A percentile compares a stretch with the other conserved stretches of the same genome.
Evolutionary conservation across 345 rosid species (phyloP).

Genomic region (Triadica sebifera): DNA sequence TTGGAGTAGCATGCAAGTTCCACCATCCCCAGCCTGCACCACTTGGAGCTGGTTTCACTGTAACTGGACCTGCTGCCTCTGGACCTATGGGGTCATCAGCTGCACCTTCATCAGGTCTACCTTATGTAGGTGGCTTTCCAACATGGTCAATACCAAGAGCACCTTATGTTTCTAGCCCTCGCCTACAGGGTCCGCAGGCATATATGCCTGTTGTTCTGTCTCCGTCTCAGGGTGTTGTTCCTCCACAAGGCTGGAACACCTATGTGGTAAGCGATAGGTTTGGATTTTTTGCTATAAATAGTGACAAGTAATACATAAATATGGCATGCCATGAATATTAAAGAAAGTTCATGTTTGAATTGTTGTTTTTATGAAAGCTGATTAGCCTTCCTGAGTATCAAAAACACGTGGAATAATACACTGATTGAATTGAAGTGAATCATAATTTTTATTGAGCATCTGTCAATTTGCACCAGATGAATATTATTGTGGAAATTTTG

Average conservation of each 20-base stretch:
- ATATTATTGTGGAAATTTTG: background rate
- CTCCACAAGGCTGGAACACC: conserved; percentile 65
- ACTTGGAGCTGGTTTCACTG: conserved; percentile 31
- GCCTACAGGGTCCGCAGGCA: conserved; percentile 46
- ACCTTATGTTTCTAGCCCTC: conserved; percentile 47
- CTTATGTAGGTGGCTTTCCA: conserved; percentile 54
- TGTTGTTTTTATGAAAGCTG: background rate
- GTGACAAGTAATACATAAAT: background rate
- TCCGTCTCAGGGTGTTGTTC: conserved; percentile 53
- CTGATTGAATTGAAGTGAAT: background rate
- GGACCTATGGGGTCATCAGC: conserved; percentile 40
- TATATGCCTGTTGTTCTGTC: conserved; percentile 58
- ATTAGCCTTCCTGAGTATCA: background rate
- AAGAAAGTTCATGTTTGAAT: background rate
- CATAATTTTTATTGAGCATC: background rate
- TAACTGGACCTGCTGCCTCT: conserved; percentile 38
- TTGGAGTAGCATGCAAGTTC: conserved; percentile 78
- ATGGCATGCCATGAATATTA: background rate
- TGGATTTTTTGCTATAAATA: background rate
- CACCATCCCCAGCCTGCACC: conserved; percentile 77
- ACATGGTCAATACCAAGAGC: conserved; percentile 56
- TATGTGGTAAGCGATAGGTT: conserved; percentile 50
- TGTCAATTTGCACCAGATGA: background rate
- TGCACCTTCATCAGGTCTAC: conserved; percentile 49
- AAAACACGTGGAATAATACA: too few species aligned